Evolutionary conservation across 1,284 basidiomycete species (phyloP).

Genomic region (Irpex rosettiformis): DNA sequence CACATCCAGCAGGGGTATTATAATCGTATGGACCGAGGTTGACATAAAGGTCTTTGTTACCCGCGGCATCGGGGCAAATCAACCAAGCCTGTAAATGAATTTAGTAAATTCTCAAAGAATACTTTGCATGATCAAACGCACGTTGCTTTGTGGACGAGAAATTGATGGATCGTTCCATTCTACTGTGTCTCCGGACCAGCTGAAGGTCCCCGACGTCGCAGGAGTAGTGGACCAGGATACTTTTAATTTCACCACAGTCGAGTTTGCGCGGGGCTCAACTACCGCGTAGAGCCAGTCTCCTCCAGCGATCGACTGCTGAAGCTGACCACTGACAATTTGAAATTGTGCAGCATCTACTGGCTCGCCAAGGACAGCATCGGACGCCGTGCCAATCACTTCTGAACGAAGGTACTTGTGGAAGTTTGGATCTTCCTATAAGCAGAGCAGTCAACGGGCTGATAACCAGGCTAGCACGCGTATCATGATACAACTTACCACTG

Average conservation of each 20-base stretch:
- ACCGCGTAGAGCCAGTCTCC: conserved; percentile 42
- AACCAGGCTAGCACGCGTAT: background rate
- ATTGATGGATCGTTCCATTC: conserved; percentile 51
- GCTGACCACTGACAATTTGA: conserved; percentile 50
- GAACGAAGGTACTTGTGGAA: conserved; percentile 66
- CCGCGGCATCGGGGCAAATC: conserved; percentile 46
- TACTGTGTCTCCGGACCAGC: conserved; percentile 50
- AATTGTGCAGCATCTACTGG: conserved; percentile 51
- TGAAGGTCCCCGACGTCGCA: conserved; percentile 48
- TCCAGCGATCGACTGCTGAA: conserved; percentile 43
- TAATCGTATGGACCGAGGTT: conserved; percentile 59
- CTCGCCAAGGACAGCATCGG: conserved; percentile 48
- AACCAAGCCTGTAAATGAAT: conserved; percentile 42
- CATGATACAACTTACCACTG: conserved; percentile 54
- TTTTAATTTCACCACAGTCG: conserved; percentile 45
- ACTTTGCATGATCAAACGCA: conserved; percentile 23
- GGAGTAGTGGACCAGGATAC: conserved; percentile 47
- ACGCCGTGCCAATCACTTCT: conserved; percentile 38
- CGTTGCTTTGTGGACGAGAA: conserved; percentile 46
- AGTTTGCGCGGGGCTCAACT: conserved; percentile 44
- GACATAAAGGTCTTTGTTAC: conserved; percentile 46
- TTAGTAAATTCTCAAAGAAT: background rate
- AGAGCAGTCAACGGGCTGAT: background rate
- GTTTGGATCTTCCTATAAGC: conserved; percentile 49
- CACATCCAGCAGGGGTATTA: conserved; percentile 55